Base-by-base conservation (phyloP, 306 rosid genomes). In the Psophocarpus tetragonolobus region DNA sequence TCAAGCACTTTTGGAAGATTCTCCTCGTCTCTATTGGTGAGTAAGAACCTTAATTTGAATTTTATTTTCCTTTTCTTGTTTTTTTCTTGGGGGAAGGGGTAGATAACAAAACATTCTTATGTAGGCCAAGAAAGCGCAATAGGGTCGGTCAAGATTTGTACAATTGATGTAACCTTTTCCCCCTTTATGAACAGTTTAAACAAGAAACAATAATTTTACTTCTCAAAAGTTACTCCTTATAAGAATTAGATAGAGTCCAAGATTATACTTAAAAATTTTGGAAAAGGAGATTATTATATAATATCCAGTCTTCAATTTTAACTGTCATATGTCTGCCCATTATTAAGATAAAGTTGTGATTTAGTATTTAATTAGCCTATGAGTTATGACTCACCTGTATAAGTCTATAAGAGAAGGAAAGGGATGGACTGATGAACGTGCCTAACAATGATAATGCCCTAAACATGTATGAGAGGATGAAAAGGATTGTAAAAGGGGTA, bases 21-120 rank as follows among this genome's bases (percentile, higher is more conserved):
- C 93, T 80, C 96, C 97, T 0, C 92, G 91, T 66, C 92, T 92
- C 73, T 92, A 92, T 74, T 90, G 97, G 97, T 90, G 82, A 82
- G 97, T 88, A 85, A 84, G 50, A 76, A 29, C 54, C 80, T 36
- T 36, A 66, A 45, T 68, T 73, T 51, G 51, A 61, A 56, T 42
- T 14, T 66, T 21, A 17, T 36, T 71, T 56, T 77, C 13, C 48
- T 21, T 33, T 67, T 32, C 20, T 29, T 10, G 0, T 29, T 39
- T 10, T 38, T 68, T 76, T 15, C 2, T 9, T 0, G 35, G 39
- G 39, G 39, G 23, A 3, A 21, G 41, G 11, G 41, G 1, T 58
- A 23, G 33, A 23, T 56, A 56, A 56, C 30, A 35, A 18, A 5
- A 60, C n/a, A 14, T 44, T 36, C 14, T 47, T 26, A 58, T 81